Evolutionary conservation across 1,284 basidiomycete species (phyloP).

Genomic region (Pyrrhoderma noxium): DNA sequence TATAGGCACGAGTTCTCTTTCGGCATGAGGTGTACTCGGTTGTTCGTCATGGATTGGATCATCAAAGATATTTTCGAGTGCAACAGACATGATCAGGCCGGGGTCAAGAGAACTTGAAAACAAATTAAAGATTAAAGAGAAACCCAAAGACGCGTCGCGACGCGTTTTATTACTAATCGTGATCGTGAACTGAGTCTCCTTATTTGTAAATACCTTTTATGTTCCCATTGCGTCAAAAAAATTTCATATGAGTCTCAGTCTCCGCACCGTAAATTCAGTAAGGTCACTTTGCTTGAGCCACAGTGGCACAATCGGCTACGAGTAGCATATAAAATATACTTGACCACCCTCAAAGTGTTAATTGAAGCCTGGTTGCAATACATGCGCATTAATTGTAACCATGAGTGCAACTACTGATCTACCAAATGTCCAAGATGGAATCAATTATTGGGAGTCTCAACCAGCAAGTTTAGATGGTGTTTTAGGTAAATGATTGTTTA

Average conservation of each 20-base stretch:
- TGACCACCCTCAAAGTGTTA: no score
- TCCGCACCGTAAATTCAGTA: no score
- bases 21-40: not conserved
- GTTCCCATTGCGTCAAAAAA: no score
- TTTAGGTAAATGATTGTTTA: slow-evolving; percentile 34
- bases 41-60: slow-evolving; percentile 16
- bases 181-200: not conserved
- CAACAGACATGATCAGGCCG: slow-evolving; percentile 14
- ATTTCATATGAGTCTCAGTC: no score
- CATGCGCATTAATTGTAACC: no score
- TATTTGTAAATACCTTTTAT: no score
- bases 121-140: no score
- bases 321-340: no score
- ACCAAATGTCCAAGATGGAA: slow-evolving; percentile 55
- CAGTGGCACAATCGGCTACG: no score
- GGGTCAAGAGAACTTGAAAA: slow-evolving; percentile 1
- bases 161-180: slow-evolving; percentile 7
- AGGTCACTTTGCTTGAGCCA: no score
- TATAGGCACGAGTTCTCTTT: no score
- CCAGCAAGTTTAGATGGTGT: slow-evolving; percentile 72
- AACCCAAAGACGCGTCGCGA: slow-evolving; percentile 13
- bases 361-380: no score
- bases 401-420: slow-evolving; percentile 24
- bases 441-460: slow-evolving; percentile 72
- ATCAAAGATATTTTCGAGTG: slow-evolving; percentile 21